These are phyloP conservation scores for Rubus parviflorus DNA, from an alignment of 306 rosid genomes.

Conservation along the genomic window DNA sequence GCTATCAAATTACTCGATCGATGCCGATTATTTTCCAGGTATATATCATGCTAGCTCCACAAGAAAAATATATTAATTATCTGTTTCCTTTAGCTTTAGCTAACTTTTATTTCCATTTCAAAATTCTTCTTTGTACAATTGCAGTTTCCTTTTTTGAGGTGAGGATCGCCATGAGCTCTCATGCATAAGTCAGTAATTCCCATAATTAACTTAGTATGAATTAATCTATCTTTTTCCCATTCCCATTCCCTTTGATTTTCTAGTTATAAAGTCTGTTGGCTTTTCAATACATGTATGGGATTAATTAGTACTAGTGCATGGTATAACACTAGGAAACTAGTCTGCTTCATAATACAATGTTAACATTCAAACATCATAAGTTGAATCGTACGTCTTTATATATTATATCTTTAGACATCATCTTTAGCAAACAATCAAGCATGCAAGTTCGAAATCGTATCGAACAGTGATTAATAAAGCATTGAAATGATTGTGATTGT, in stretches of 20 bases:
- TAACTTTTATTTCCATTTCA: conserved; percentile 28
- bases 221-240: not conserved
- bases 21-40: conserved; percentile 77
- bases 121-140: conserved; percentile 32
- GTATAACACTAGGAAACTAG: not conserved
- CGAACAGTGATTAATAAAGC: too few relatives aligned
- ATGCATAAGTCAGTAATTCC: conserved; percentile 7
- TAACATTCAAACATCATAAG: not conserved
- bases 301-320: not conserved
- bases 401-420: too few relatives aligned
- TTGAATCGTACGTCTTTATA: too few relatives aligned
- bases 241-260: not conserved
- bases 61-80: not conserved
- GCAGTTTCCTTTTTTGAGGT: conserved; percentile 96
- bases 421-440: too few relatives aligned
- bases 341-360: not conserved
- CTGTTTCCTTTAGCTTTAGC: conserved; percentile 10
- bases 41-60: conserved; percentile 1
- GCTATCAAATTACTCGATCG: conserved; percentile 68
- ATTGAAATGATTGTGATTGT: too few relatives aligned
- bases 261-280: not conserved
- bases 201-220: not conserved
- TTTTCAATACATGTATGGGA: not conserved
- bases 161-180: conserved; percentile 33
- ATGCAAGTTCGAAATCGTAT: too few relatives aligned